phyloP scores from a whole-genome alignment of 108 stramenopile species.

The Cyclotella atomus region DNA sequence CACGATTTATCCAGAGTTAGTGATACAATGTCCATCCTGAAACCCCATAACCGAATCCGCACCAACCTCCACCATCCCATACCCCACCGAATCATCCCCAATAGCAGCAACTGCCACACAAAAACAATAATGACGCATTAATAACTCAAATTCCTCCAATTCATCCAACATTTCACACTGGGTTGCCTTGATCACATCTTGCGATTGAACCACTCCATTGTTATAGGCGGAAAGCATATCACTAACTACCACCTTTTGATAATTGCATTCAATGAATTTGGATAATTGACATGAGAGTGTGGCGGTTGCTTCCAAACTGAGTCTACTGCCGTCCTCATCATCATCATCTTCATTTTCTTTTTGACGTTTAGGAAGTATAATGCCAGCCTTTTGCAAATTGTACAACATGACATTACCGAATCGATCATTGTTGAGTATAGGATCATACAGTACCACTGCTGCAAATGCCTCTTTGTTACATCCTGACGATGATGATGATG shows the following conservation, averaged over 20 bases:
- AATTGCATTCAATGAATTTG: constrained; percentile 53
- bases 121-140: constrained; percentile 87
- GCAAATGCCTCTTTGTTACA: constrained; percentile 27
- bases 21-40: constrained; percentile 34
- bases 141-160: constrained; percentile 80
- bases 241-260: constrained; percentile 65
- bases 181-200: constrained; percentile 66
- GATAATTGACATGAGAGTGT: constrained; percentile 66
- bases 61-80: constrained; percentile 28
- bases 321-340: constrained; percentile 13
- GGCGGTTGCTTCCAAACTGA: constrained; percentile 60
- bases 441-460: constrained; percentile 68
- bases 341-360: constrained; percentile 9
- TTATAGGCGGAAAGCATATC: constrained; percentile 87
- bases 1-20: not conserved
- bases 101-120: constrained; percentile 38
- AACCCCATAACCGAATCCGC: constrained; percentile 42
- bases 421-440: constrained; percentile 62
- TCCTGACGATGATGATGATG: not conserved
- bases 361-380: constrained; percentile 19
- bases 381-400: constrained; percentile 63
- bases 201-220: constrained; percentile 51
- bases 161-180: constrained; percentile 87
- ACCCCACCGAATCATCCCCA: constrained; percentile 4
- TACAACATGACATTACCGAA: constrained; percentile 85